Evolutionary conservation across 805 yeast genomes (phyloP), one percentile per base, ranked within the genome.

Genomic region (Candida yuanshanica): DNA sequence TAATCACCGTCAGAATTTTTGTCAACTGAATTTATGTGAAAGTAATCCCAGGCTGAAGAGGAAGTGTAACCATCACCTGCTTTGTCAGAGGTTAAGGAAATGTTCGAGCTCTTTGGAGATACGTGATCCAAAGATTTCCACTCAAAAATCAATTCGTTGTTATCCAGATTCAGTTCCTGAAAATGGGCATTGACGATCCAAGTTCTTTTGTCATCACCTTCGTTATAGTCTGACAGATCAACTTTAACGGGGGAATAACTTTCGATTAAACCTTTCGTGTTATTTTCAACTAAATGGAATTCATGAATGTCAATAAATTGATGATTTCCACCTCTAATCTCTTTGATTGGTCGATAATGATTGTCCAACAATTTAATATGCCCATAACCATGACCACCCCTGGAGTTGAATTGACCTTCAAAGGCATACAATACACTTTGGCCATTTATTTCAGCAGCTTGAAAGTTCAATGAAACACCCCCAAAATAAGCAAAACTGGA

Each of bases 11-110:
- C 40, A 14, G 45, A 55, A 45, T 63, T 65, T 42, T 64, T 65
- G 41, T 64, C 69, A 26, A 64, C 64, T 2, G 69, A 64, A 39
- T 65, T 65, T 42, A 64, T 60, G 45, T 65, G 69, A 56, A 64
- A 64, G 39, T 60, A 64, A 46, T 64, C 69, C 67, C 68, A 65
- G 9, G 70, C 68, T 31, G 57, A 57, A 37, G 38, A 21, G 2
- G 45, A 38, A 13, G 38, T 22, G 16, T 39, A 52, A 2, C 67
- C 68, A n/a, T 53, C 45, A 14, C 68, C 68, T 10, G 64, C 65
- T n/a, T 50, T 53, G 4, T 61, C 65, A 20, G 55, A 49, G n/a
- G 51, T 53, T 14, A 62, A 36, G 3, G 62, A 56, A 8, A 64
- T 42, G n/a, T 54, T 56, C 1, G 68, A 60, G 34, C 59, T 63